Base-by-base conservation (phyloP, 2,329 filamentous ascomycete genomes). In the Colletotrichum caudatum region DNA sequence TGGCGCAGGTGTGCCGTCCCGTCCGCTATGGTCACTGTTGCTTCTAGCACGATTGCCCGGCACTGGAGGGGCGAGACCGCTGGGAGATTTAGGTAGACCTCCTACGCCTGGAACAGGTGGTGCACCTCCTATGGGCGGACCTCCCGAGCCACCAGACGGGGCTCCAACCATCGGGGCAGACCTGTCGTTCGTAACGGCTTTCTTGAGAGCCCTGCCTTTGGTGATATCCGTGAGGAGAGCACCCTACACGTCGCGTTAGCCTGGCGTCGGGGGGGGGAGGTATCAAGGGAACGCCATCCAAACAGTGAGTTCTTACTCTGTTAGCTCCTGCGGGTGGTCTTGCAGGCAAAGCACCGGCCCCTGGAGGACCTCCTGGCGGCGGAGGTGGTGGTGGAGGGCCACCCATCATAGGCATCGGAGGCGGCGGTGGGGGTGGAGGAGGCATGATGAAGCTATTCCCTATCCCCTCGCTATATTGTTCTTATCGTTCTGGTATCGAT, bases 181-280 rank as follows among this genome's bases (percentile, higher is more conserved):
- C 81, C 95, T 91, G 81, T 98, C 95, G 82, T 98, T 98, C 76
- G 95, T 93, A 67, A 94, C 91, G 41, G 94, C 87, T 82, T 97
- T 98, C 82, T 93, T 97, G 71, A 98, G 86, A 73, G 85, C 84
- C 75, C 84, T 87, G 74, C 95, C 96, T 81, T 97, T 97, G 75
- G 86, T 85, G 76, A 99, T 99, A 81, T 98, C 95, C 78, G 90
- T 88, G 56, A 98, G 89, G 46, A 99, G 87, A 66, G 95, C 95
- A 76, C 92, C 92, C 95, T 98, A 77, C 56, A 33, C 71, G 57
- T 71, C 48, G 26, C 33, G 64, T 74, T 77, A 74, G 71, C 37
- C 26, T 5, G 20, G 33, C 39, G 16, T 14, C 57, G 60, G n/a
- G 33, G n/a, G 20, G 33, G 16, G 23, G 16, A 44, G n/a, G 35